Evolutionary conservation across 257 asterid genomes (phyloP), one percentile per base, ranked within the genome.

Genomic region (Coffea eugenioides): DNA sequence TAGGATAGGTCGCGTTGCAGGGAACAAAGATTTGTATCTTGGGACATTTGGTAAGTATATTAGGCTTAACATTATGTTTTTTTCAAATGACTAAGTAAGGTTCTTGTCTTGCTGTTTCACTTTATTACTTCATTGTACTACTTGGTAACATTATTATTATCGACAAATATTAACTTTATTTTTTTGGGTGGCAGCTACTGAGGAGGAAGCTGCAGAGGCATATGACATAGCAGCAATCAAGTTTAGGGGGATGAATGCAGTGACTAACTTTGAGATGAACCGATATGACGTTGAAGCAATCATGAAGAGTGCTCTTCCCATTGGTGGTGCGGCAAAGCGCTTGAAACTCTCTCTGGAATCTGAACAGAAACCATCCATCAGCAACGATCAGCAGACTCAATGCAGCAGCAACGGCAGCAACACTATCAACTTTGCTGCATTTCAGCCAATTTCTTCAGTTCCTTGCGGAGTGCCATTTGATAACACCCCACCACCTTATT

Each of bases 121-220:
- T 56, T 56, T 54, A 3, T 15, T 54, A 15, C 34, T 31, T 31
- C 34, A 31, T 31, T 1, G 0, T 31, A 31, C 34, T 31, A 31
- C 34, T 31, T 31, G 34, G 34, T 52, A 48, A 48, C 2, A 23
- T 34, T 0, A 31, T 31, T 31, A 31, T 31, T 31, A 31, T 31
- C 34, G n/a, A 31, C 27, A 69, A 69, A 41, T 39, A 2, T 18
- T 43, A 57, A 69, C 4, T 5, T 75, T 18, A 71, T 78, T 0
- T 5, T 54, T 2, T 39, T 7, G 45, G 21, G 23, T 36, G 8
- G 69, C 92, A 95, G 98, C 97, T 14, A 94, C 99, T 0, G 98
- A 96, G 87, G 98, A 94, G 91, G 99, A 94, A 90, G 98, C 99
- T 6, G 99, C 99, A 0, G 99, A 96, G 83, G 98, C 98, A 0